Conservation (phyloP, 2,329 filamentous ascomycete species). For the Aureobasidium sp. region DNA sequence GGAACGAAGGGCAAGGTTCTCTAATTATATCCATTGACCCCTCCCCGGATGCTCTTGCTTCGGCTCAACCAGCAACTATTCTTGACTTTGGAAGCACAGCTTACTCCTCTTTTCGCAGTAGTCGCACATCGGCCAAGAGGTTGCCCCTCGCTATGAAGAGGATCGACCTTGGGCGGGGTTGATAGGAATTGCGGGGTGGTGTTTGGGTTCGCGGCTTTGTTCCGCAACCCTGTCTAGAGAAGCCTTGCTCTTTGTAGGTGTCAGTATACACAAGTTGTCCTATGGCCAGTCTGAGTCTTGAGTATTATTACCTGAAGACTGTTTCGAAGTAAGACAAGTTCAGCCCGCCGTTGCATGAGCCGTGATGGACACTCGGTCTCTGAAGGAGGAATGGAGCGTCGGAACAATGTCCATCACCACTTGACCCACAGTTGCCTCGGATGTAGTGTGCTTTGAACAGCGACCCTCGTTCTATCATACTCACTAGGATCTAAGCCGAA, state of each 20-base stretch:
- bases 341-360: too few species aligned
- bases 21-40: neutral
- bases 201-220: neutral
- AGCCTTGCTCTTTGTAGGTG: neutral
- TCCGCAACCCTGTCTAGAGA: neutral
- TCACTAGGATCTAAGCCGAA: neutral
- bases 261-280: neutral
- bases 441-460: neutral
- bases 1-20: neutral
- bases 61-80: neutral
- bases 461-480: neutral
- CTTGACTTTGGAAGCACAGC: neutral
- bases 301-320: neutral
- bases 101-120: neutral
- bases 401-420: neutral
- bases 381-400: neutral
- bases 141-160: neutral
- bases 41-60: neutral
- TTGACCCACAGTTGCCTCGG: neutral
- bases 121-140: neutral
- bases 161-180: neutral
- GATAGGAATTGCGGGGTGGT: neutral
- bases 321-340: neutral
- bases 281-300: neutral
- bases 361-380: neutral